Conservation (phyloP, 2,329 filamentous ascomycete genomes). For the Aspergillus ochraceus region DNA sequence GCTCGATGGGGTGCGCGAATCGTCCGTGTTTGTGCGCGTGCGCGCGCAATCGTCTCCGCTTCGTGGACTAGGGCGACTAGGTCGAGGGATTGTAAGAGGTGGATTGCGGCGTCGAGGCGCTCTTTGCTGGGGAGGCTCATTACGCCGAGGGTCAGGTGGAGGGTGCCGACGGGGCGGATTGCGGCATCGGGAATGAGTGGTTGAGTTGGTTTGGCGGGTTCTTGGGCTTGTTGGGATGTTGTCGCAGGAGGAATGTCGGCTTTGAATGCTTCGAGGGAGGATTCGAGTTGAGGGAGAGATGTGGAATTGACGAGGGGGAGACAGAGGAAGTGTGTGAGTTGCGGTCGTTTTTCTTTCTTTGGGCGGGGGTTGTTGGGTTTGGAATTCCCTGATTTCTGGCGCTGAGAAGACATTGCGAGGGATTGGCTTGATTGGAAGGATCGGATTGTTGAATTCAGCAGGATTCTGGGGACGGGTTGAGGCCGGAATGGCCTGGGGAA, state of each 20-base stretch:
- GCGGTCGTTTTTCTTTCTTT: slow-evolving; percentile 28
- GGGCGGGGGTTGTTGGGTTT: background rate
- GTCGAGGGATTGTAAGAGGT: slow-evolving; percentile 48
- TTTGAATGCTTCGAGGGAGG: slow-evolving; percentile 62
- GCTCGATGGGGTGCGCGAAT: too few species aligned
- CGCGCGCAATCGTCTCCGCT: slow-evolving; percentile 27
- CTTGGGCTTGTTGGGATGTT: background rate
- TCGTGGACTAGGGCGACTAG: slow-evolving; percentile 39
- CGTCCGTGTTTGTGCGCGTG: background rate
- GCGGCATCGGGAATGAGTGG: slow-evolving; percentile 62
- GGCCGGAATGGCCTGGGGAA: background rate
- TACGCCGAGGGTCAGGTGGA: slow-evolving; percentile 85
- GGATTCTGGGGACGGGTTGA: background rate
- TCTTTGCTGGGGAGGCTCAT: slow-evolving; percentile 67
- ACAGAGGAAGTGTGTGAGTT: slow-evolving; percentile 49
- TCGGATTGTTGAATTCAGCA: background rate
- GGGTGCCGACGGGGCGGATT: slow-evolving; percentile 72
- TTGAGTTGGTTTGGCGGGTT: slow-evolving; percentile 12
- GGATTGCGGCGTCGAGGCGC: slow-evolving; percentile 48
- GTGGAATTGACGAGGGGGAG: slow-evolving; percentile 61
- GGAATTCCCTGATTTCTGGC: slow-evolving; percentile 5
- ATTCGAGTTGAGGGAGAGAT: slow-evolving; percentile 66
- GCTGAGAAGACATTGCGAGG: background rate
- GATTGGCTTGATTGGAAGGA: background rate
- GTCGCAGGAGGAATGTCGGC: slow-evolving; percentile 50